Base-by-base conservation (phyloP, 139 green algal species). In the Volvox reticuliferus region DNA sequence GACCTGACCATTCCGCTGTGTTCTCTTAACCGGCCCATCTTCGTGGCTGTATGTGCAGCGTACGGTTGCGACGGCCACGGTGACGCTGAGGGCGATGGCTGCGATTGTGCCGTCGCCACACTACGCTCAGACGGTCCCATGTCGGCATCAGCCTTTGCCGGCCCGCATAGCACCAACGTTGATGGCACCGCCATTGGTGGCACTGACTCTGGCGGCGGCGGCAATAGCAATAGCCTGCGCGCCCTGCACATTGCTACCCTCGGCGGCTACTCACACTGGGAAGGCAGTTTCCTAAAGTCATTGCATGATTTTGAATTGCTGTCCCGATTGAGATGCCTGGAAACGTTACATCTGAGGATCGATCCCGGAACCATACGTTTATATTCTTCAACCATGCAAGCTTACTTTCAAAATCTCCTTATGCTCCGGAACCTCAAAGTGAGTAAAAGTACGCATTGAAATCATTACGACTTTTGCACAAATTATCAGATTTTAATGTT, bases 1-100 rank as follows among this genome's bases (percentile, higher is more conserved):
- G 87, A 91, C 33, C 87, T 91, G 14, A 91, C 87, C 62, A 79
- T 91, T 28, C 76, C 87, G 37, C 55, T 86, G 16, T 91, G 76
- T 32, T 13, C 68, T 35, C 14, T 79, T 17, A 91, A 91, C 33
- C 87, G 87, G 1, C 33, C 76, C 13, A 28, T 86, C 32, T 86
- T 91, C 33, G 75, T 78, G 76, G 87, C 87, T 14, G 33, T 68
- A 12, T 86, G 87, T 63, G 76, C 44, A 14, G 71, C 50, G 1
- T 90, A 73, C 69, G 63, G 37, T 1, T 30, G 17, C 2, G 78
- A 24, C 22, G 78, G 5, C 21, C 36, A 68, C 32, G 76, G 21
- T 5, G 24, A 73, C 65, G 65, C 2, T 73, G 65, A 82, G 76
- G 21, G 33, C 30, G 17, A 61, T 32, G 17, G 32, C 44, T 55